Percentiles rank a stretch among this genome's conserved stretches.
Evolutionary conservation across 495 filamentous ascomycete genomes (phyloP).

Genomic region (Staphylotrichum tortipilum): DNA sequence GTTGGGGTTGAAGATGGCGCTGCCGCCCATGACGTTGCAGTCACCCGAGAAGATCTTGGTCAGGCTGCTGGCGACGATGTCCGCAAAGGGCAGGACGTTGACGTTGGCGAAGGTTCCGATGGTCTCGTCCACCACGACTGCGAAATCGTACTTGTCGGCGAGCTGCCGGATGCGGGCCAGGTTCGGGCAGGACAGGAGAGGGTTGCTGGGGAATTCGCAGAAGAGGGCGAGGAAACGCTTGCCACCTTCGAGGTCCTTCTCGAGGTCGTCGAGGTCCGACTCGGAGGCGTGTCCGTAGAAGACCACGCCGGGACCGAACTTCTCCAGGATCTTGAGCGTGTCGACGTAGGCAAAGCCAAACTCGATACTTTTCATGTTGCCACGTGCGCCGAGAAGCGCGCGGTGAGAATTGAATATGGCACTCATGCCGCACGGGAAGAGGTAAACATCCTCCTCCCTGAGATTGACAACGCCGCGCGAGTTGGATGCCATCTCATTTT

Average conservation of each 20-base stretch:
- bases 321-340: constrained; percentile 87
- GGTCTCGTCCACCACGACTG: constrained; percentile 88
- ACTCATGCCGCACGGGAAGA: constrained; percentile 88
- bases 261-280: constrained; percentile 79
- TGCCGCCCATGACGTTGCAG: constrained; percentile 96
- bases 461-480: constrained; percentile 57
- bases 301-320: constrained; percentile 83
- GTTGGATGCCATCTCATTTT: constrained; percentile 31
- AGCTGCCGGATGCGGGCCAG: constrained; percentile 67
- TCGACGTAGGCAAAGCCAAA: constrained; percentile 93
- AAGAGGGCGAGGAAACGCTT: constrained; percentile 80
- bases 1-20: constrained; percentile 76
- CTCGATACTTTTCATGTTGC: constrained; percentile 57
- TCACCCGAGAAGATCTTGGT: constrained; percentile 97
- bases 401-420: constrained; percentile 86
- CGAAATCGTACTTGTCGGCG: constrained; percentile 80
- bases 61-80: constrained; percentile 86
- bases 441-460: constrained; percentile 78
- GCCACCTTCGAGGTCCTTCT: constrained; percentile 58
- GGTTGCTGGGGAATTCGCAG: constrained; percentile 92
- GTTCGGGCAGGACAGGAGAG: constrained; percentile 76
- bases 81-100: constrained; percentile 78
- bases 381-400: constrained; percentile 52
- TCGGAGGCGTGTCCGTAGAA: constrained; percentile 84
- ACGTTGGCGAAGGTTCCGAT: constrained; percentile 95